Percentiles rank a stretch among this genome's conserved stretches.
Conservation (phyloP, 495 filamentous ascomycete genomes). For the Penicillium waksmanii region DNA sequence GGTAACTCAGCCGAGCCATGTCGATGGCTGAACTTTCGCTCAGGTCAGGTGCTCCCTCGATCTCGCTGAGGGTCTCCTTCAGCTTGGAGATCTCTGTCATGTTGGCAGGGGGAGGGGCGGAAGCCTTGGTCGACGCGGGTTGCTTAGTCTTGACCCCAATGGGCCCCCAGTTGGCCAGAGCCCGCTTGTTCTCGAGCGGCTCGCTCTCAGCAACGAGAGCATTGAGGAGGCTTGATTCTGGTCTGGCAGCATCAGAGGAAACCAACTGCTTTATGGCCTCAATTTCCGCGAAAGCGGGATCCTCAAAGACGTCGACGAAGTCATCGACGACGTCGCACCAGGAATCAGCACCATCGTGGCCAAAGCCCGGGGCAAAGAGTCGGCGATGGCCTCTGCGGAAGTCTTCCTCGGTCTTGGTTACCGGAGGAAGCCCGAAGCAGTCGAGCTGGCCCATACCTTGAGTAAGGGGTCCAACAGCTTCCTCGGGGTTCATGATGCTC, state of each 20-base stretch:
- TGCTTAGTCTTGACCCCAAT: neutral
- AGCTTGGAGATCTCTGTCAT: neutral
- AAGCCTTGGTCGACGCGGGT: neutral
- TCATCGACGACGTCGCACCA: neutral
- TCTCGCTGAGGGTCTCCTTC: neutral
- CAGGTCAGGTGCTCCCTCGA: neutral
- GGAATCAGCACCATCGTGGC: neutral
- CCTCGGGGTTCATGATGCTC: slow-evolving; percentile 1
- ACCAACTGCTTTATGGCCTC: neutral
- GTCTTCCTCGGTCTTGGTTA: neutral
- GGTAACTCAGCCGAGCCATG: neutral
- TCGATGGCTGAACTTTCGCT: neutral
- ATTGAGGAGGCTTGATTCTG: neutral
- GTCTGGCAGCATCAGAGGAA: neutral
- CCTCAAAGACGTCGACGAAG: neutral
- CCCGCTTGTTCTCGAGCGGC: neutral
- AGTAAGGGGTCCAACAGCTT: neutral
- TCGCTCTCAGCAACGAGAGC: neutral
- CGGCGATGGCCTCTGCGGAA: neutral
- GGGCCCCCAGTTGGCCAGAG: neutral
- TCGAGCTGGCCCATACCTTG: neutral
- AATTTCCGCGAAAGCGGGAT: neutral
- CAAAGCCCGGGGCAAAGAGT: neutral
- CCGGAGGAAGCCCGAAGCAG: neutral
- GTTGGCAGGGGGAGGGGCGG: neutral